phyloP scores from a whole-genome alignment of 768 basidiomycete genomes.

The Sistotremastrum niveocremeum region DNA sequence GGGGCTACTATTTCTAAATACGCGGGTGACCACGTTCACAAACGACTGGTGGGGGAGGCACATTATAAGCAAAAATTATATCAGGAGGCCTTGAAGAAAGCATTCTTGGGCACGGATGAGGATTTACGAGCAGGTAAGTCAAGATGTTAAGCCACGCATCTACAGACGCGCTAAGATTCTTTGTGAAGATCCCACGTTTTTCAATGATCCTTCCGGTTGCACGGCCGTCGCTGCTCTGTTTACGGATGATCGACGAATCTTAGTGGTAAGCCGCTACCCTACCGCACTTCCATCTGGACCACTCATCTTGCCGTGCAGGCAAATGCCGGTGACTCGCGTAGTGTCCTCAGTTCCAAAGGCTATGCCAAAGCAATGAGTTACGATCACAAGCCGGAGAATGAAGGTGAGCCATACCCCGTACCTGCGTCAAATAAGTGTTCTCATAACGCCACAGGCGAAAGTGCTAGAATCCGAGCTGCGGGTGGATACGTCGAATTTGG shows the following conservation, averaged over 20 bases:
- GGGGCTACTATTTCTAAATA: constrained; percentile 77
- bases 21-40: constrained; percentile 75
- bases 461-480: constrained; percentile 70
- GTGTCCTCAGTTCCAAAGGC: constrained; percentile 75
- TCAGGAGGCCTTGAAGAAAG: constrained; percentile 65
- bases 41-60: constrained; percentile 59
- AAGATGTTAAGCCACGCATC: neutral
- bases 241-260: constrained; percentile 64
- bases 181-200: constrained; percentile 63
- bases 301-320: constrained; percentile 41
- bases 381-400: constrained; percentile 92
- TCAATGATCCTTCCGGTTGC: constrained; percentile 88
- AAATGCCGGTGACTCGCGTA: constrained; percentile 93
- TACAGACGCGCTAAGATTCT: constrained; percentile 3
- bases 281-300: neutral
- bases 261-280: constrained; percentile 42
- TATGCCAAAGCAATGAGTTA: constrained; percentile 79
- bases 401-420: constrained; percentile 33
- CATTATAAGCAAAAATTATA: constrained; percentile 60
- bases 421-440: neutral
- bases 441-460: constrained; percentile 46
- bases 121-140: constrained; percentile 72
- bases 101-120: constrained; percentile 90
- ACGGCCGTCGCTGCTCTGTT: constrained; percentile 86
- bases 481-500: constrained; percentile 96